These are phyloP conservation scores for Combretum micranthum DNA, from an alignment of 345 rosid genomes.

Conservation along the genomic window DNA sequence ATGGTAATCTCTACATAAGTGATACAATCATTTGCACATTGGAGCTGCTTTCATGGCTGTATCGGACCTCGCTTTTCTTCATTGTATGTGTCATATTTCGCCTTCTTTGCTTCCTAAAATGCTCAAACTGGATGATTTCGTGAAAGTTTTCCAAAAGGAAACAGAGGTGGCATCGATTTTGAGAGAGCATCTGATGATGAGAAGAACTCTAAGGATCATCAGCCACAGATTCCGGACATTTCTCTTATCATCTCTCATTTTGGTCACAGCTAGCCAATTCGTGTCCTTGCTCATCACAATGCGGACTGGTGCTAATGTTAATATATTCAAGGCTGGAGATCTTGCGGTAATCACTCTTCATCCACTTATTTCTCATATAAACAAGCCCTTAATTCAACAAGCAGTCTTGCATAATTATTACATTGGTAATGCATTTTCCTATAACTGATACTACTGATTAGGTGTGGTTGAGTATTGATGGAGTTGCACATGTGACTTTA, in stretches of 20 bases:
- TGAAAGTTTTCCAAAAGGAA: slow-evolving; percentile 62
- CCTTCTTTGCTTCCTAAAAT: slow-evolving; percentile 58
- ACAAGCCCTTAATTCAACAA: too few species aligned
- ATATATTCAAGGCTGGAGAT: slow-evolving; percentile 78
- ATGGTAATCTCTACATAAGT: slow-evolving; percentile 40
- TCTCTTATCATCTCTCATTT: slow-evolving; percentile 45
- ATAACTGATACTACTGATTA: too few species aligned
- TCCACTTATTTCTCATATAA: background rate
- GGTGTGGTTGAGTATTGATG: too few species aligned
- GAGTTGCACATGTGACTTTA: too few species aligned
- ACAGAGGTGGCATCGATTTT: slow-evolving; percentile 60
- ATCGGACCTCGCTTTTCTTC: slow-evolving; percentile 61
- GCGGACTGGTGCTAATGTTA: slow-evolving; percentile 43
- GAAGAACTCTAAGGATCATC: slow-evolving; percentile 65
- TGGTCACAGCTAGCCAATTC: slow-evolving; percentile 78
- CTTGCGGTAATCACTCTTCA: slow-evolving; percentile 37
- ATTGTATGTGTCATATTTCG: slow-evolving; percentile 66
- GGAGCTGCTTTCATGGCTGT: slow-evolving; percentile 82
- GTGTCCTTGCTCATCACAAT: slow-evolving; percentile 51
- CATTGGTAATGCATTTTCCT: too few species aligned
- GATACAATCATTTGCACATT: slow-evolving; percentile 45
- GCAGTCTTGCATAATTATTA: too few species aligned
- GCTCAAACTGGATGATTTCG: slow-evolving; percentile 68
- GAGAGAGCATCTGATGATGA: slow-evolving; percentile 52
- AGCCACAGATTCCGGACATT: slow-evolving; percentile 81